Conservation (phyloP, 352 stramenopile genomes). For the Phytophthora fragariaefolia region DNA sequence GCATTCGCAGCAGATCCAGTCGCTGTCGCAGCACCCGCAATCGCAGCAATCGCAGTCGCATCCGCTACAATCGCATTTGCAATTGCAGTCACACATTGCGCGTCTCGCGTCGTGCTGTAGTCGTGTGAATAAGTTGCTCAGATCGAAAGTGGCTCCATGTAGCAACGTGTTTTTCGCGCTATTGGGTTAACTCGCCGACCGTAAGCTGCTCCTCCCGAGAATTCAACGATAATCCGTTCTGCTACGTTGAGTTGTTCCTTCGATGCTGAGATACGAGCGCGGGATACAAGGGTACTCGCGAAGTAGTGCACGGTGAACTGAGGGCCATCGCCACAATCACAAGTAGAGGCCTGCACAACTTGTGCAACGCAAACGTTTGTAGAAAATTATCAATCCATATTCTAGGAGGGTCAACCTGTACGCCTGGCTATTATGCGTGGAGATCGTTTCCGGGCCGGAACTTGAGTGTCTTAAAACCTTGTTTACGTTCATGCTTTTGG, state of each 20-base stretch:
- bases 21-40: conserved; percentile 6
- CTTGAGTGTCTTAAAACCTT: no score
- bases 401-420: no score
- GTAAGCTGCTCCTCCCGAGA: background rate
- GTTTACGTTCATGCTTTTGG: background rate
- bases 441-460: no score
- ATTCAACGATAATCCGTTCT: no score
- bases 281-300: no score
- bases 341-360: no score
- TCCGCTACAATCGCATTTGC: background rate
- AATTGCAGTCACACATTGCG: conserved; percentile 10
- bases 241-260: background rate
- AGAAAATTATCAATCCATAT: no score
- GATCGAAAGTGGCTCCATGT: background rate
- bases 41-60: conserved; percentile 14
- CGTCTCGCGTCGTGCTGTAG: background rate
- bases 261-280: background rate
- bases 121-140: background rate
- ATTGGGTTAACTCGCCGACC: background rate
- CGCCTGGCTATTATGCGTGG: no score
- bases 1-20: conserved; percentile 5
- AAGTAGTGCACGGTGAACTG: no score
- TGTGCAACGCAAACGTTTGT: no score
- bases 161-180: background rate
- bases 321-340: no score